phyloP scores from a whole-genome alignment of 345 rosid species.

The Hirschfeldia incana region DNA sequence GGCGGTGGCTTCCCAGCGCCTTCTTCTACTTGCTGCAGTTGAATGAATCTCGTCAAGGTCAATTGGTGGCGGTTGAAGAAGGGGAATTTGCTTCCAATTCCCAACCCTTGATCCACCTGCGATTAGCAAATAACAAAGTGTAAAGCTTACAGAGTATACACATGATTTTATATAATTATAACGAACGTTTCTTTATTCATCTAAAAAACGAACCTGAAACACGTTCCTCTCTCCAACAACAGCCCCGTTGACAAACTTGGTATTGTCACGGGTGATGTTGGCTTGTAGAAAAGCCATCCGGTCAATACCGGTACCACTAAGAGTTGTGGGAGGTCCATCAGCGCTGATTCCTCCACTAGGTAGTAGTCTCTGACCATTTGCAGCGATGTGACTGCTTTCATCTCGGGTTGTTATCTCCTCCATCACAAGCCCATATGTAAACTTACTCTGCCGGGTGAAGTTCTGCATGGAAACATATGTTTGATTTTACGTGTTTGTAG shows the following conservation, averaged over 20 bases:
- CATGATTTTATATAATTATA: not conserved
- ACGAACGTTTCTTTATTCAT: not conserved
- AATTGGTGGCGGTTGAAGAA: slow-evolving; percentile 96
- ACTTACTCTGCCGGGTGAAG: slow-evolving; percentile 97
- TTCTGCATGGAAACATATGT: slow-evolving; percentile 51
- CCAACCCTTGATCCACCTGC: slow-evolving; percentile 99
- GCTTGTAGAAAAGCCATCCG: slow-evolving; percentile 91
- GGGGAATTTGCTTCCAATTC: slow-evolving; percentile 93
- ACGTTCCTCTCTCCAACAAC: slow-evolving; percentile 96
- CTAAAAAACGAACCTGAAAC: slow-evolving; percentile 69
- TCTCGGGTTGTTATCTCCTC: slow-evolving; percentile 98
- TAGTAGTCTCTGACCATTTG: slow-evolving; percentile 86
- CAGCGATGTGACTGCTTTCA: slow-evolving; percentile 91
- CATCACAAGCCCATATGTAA: slow-evolving; percentile 96
- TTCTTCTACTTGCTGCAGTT: slow-evolving; percentile 83
- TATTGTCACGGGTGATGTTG: slow-evolving; percentile 96
- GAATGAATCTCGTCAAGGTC: slow-evolving; percentile 82
- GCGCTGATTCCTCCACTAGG: slow-evolving; percentile 99
- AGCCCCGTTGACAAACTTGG: slow-evolving; percentile 91
- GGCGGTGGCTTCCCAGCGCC: slow-evolving; percentile 84
- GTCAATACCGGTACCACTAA: slow-evolving; percentile 95
- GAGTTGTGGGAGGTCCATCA: slow-evolving; percentile 99
- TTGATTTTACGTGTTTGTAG: not conserved
- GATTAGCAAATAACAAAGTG: slow-evolving; percentile 13
- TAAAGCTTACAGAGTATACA: slow-evolving; percentile 14